These are phyloP conservation scores for Xylaria sp. DNA, from an alignment of 2,329 filamentous ascomycete species.

Conservation along the genomic window DNA sequence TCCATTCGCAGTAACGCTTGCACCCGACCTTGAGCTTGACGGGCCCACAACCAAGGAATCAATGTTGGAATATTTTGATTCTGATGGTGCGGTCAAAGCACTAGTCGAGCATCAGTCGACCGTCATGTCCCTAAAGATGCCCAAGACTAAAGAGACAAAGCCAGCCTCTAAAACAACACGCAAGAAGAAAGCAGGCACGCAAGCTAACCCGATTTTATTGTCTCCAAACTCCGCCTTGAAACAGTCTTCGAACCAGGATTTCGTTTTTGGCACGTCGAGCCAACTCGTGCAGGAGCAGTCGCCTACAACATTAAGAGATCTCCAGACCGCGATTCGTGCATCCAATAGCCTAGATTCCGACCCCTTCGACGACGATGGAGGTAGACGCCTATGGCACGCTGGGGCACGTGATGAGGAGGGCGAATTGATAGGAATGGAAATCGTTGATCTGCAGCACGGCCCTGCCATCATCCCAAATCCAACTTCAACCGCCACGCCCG, in stretches of 20 bases:
- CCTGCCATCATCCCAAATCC: background rate
- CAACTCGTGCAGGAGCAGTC: slow-evolving; percentile 81
- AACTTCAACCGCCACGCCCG: slow-evolving; percentile 6
- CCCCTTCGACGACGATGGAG: slow-evolving; percentile 52
- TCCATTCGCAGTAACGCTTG: slow-evolving; percentile 64
- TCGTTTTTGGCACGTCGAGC: slow-evolving; percentile 87
- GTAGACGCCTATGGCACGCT: slow-evolving; percentile 73
- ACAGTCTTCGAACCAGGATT: slow-evolving; percentile 75
- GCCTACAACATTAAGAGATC: slow-evolving; percentile 70
- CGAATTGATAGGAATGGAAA: slow-evolving; percentile 70
- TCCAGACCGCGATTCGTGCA: slow-evolving; percentile 69
- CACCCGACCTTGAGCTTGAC: slow-evolving; percentile 50
- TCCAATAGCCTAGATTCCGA: slow-evolving; percentile 62
- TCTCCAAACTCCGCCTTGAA: slow-evolving; percentile 76
- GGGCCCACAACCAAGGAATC: slow-evolving; percentile 50
- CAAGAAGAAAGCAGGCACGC: slow-evolving; percentile 54
- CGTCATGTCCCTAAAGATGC: slow-evolving; percentile 48
- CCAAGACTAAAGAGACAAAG: slow-evolving; percentile 54
- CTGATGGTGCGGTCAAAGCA: slow-evolving; percentile 50
- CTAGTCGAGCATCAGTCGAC: slow-evolving; percentile 51
- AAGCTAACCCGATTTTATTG: slow-evolving; percentile 65
- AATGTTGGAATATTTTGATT: slow-evolving; percentile 60
- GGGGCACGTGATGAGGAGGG: slow-evolving; percentile 75
- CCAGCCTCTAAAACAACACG: slow-evolving; percentile 44
- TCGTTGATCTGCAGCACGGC: slow-evolving; percentile 63